Evolutionary conservation across 495 filamentous ascomycete species (phyloP).

Genomic region (Annulohypoxylon nitens): DNA sequence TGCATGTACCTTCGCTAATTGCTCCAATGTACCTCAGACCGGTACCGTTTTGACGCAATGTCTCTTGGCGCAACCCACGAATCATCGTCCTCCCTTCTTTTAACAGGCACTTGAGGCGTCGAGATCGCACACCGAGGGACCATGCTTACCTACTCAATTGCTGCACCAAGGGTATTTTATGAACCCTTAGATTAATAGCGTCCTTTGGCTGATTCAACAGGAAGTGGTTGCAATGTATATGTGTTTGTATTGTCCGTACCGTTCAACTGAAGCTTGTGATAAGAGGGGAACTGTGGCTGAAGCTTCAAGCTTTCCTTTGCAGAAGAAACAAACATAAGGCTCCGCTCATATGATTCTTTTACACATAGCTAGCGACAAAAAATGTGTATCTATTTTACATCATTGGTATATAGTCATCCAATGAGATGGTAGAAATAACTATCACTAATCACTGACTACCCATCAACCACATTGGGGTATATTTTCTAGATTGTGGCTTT

Average conservation of each 20-base stretch:
- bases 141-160: not conserved
- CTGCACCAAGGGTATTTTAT: conserved; percentile 35
- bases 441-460: not conserved
- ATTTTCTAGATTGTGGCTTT: not conserved
- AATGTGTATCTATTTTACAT: not conserved
- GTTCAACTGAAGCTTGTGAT: conserved; percentile 1
- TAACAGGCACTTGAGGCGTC: conserved; percentile 18
- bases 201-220: not conserved
- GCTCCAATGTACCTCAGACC: conserved; percentile 39
- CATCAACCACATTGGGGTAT: not conserved
- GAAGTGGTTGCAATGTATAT: conserved; percentile 6
- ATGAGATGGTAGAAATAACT: not conserved
- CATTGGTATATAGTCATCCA: not conserved
- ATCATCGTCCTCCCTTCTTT: conserved; percentile 25
- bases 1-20: conserved; percentile 36
- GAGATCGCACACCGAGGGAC: conserved; percentile 1
- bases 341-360: not conserved
- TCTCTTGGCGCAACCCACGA: conserved; percentile 28
- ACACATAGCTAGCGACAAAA: not conserved
- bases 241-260: not conserved
- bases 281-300: not conserved
- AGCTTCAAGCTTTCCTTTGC: not conserved
- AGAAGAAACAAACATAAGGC: not conserved
- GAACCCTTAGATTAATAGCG: conserved; percentile 4
- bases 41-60: conserved; percentile 26